Percentiles rank a stretch among this genome's conserved stretches.
Conservation (phyloP, 2,329 filamentous ascomycete genomes). For the Juglanconis oblonga region DNA sequence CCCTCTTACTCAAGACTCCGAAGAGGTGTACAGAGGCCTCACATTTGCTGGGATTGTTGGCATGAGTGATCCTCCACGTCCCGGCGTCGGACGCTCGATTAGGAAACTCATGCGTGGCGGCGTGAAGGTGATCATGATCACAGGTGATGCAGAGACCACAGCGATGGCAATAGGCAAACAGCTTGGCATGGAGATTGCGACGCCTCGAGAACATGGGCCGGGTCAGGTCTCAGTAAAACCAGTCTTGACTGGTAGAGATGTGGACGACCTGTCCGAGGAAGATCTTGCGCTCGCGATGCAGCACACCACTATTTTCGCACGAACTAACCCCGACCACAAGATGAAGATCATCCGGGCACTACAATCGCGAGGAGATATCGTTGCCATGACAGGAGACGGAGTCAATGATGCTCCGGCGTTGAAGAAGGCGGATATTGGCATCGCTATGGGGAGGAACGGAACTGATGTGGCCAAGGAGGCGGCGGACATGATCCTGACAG, state of each 20-base stretch:
- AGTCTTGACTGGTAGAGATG: slow-evolving; percentile 83
- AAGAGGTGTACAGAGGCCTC: slow-evolving; percentile 77
- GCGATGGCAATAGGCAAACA: slow-evolving; percentile 91
- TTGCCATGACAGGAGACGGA: slow-evolving; percentile 98
- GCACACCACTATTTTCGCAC: slow-evolving; percentile 89
- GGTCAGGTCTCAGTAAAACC: slow-evolving; percentile 61
- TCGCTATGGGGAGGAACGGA: slow-evolving; percentile 70
- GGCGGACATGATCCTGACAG: slow-evolving; percentile 82
- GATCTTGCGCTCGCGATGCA: slow-evolving; percentile 83
- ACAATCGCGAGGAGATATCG: slow-evolving; percentile 89
- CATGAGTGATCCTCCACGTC: slow-evolving; percentile 94
- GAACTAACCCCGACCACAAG: slow-evolving; percentile 96
- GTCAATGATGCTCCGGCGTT: slow-evolving; percentile 80
- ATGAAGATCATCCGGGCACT: slow-evolving; percentile 93
- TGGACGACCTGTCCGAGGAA: slow-evolving; percentile 86
- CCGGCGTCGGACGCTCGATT: slow-evolving; percentile 86
- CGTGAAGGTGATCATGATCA: slow-evolving; percentile 99
- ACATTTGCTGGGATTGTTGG: slow-evolving; percentile 90
- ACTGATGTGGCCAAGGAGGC: slow-evolving; percentile 77
- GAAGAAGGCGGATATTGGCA: slow-evolving; percentile 71
- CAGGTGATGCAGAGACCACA: slow-evolving; percentile 91
- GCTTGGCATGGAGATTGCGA: slow-evolving; percentile 83
- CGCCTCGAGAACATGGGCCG: slow-evolving; percentile 47
- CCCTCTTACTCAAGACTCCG: slow-evolving; percentile 44
- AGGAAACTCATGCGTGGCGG: slow-evolving; percentile 87